These are phyloP conservation scores for Entelexis paramagnoliae DNA, from an alignment of 1,139 yeast genomes.

Conservation along the genomic window DNA sequence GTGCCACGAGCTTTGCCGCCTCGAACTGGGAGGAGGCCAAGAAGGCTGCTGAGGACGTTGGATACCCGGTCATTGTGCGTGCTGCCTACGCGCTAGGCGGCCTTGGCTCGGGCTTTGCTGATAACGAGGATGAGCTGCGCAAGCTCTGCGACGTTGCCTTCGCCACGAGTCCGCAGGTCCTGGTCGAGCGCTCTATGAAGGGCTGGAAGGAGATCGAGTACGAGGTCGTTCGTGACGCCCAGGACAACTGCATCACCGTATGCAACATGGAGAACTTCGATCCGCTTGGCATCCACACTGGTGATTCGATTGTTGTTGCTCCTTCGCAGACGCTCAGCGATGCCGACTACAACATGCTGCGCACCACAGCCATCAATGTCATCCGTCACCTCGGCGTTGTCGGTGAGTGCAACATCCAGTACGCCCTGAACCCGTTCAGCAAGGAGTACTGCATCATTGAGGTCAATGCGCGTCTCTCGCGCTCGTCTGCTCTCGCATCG, in stretches of 20 bases:
- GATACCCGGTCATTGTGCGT: constrained; percentile 93
- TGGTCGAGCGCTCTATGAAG: constrained; percentile 93
- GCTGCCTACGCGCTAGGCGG: constrained; percentile 98
- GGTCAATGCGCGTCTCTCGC: constrained; percentile 93
- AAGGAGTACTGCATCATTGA: constrained; percentile 95
- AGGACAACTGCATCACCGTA: constrained; percentile 95
- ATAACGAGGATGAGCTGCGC: constrained; percentile 71
- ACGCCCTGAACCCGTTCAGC: constrained; percentile 83
- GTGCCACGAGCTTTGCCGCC: constrained; percentile 89
- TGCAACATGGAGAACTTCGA: constrained; percentile 99
- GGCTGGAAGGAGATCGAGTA: constrained; percentile 99
- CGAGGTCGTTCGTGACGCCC: constrained; percentile 96
- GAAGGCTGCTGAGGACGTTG: constrained; percentile 72
- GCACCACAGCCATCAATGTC: constrained; percentile 95
- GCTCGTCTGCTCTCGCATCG: constrained; percentile 97
- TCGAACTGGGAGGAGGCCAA: constrained; percentile 69
- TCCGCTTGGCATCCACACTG: constrained; percentile 97
- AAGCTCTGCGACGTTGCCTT: constrained; percentile 84
- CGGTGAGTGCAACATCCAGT: constrained; percentile 98
- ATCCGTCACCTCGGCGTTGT: constrained; percentile 97
- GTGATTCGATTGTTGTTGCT: constrained; percentile 98
- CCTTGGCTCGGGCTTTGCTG: constrained; percentile 96
- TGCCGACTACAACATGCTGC: constrained; percentile 94
- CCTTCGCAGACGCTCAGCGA: constrained; percentile 97
- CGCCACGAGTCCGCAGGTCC: constrained; percentile 91